Percentiles rank a stretch among this genome's conserved stretches.
These are phyloP conservation scores for Elongisporangium prolatum DNA, from an alignment of 352 stramenopile species.

Conservation along the genomic window DNA sequence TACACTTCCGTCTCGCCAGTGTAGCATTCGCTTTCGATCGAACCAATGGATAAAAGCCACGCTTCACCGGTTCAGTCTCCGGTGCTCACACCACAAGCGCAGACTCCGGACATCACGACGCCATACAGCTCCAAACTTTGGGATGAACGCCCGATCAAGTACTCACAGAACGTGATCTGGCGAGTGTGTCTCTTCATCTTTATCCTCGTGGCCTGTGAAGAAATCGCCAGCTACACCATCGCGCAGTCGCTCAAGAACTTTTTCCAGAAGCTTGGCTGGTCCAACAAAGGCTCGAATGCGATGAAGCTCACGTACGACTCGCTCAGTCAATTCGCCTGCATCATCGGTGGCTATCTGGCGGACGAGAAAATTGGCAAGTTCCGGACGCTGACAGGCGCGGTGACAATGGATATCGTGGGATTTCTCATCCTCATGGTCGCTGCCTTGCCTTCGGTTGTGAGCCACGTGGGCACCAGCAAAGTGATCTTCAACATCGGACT, in stretches of 20 bases:
- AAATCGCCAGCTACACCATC: constrained; percentile 45
- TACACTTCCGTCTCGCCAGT: constrained; percentile 5
- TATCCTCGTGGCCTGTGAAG: constrained; percentile 21
- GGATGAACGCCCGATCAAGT: constrained; percentile 35
- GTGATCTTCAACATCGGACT: constrained; percentile 58
- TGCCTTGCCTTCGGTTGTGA: constrained; percentile 33
- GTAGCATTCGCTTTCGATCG: constrained; percentile 1
- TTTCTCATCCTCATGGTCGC: constrained; percentile 43
- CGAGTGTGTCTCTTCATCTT: constrained; percentile 46
- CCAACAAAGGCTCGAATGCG: constrained; percentile 35
- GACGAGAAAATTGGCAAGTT: constrained; percentile 55
- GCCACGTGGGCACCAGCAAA: constrained; percentile 18
- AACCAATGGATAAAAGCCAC: constrained; percentile 3
- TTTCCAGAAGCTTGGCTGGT: constrained; percentile 42
- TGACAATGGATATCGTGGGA: constrained; percentile 32
- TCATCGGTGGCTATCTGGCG: constrained; percentile 54
- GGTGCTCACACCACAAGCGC: constrained; percentile 7
- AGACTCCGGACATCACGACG: constrained; percentile 3
- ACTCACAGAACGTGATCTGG: constrained; percentile 39
- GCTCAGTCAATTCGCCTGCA: constrained; percentile 50
- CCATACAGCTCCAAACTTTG: constrained; percentile 12
- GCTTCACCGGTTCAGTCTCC: constrained; percentile 2
- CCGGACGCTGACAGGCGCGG: constrained; percentile 17
- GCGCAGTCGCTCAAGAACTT: constrained; percentile 44
- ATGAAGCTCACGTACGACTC: constrained; percentile 70